A percentile compares a stretch with the other conserved stretches of the same genome.
Evolutionary conservation across 2,329 filamentous ascomycete species (phyloP).

Genomic region (Lojkania enalia): DNA sequence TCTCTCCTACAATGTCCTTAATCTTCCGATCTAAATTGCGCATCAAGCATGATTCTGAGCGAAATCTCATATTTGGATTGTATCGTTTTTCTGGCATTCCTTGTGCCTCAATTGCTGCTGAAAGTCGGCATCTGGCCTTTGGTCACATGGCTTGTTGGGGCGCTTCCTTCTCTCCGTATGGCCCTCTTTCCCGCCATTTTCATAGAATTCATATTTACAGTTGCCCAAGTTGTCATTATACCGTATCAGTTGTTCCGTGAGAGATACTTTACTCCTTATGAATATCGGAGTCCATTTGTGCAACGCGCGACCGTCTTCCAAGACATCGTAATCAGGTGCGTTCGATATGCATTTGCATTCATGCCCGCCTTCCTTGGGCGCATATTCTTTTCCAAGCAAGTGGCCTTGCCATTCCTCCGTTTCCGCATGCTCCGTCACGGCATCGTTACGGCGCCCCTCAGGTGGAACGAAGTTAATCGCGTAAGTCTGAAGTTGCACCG

Average conservation of each 20-base stretch:
- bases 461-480: slow-evolving; percentile 64
- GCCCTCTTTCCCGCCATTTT: slow-evolving; percentile 2
- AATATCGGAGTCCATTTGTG: slow-evolving; percentile 64
- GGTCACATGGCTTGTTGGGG: slow-evolving; percentile 59
- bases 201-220: slow-evolving; percentile 34
- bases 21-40: not conserved
- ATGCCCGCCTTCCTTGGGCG: slow-evolving; percentile 70
- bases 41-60: slow-evolving; percentile 66
- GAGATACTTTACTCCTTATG: slow-evolving; percentile 54
- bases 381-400: slow-evolving; percentile 76
- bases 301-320: slow-evolving; percentile 73
- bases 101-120: slow-evolving; percentile 71
- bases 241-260: slow-evolving; percentile 63
- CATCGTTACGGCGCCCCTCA: slow-evolving; percentile 62
- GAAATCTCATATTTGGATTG: slow-evolving; percentile 78
- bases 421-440: slow-evolving; percentile 78
- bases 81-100: slow-evolving; percentile 69
- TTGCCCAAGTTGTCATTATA: slow-evolving; percentile 57
- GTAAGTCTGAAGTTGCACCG: slow-evolving; percentile 43
- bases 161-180: slow-evolving; percentile 72
- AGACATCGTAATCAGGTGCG: slow-evolving; percentile 74
- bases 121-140: slow-evolving; percentile 67
- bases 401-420: slow-evolving; percentile 72
- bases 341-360: slow-evolving; percentile 75
- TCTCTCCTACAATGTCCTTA: not conserved